Percentiles rank a stretch among this genome's conserved stretches.
phyloP scores from a whole-genome alignment of 2,329 filamentous ascomycete genomes.

The Aspergillus bombycis region DNA sequence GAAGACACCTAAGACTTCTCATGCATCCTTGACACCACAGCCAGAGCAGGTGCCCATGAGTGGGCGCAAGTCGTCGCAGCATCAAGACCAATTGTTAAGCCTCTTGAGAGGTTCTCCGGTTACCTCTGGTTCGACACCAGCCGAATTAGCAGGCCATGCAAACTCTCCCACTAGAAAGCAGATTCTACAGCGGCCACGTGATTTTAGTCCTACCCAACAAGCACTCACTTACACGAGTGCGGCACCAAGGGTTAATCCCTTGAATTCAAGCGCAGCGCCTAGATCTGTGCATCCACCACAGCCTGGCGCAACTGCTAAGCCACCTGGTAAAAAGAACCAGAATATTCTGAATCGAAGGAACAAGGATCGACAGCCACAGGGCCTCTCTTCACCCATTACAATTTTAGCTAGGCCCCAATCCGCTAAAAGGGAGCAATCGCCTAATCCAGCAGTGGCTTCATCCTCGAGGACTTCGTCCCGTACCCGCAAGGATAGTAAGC shows the following conservation, averaged over 20 bases:
- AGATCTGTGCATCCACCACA: conserved; percentile 45
- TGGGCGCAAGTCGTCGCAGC: conserved; percentile 34
- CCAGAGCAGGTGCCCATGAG: conserved; percentile 15
- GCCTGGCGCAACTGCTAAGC: conserved; percentile 38
- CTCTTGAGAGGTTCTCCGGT: conserved; percentile 34
- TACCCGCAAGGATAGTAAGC: conserved; percentile 20
- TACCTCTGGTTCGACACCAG: conserved; percentile 38
- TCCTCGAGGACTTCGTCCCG: conserved; percentile 15
- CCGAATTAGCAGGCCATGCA: conserved; percentile 51
- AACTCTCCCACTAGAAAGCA: conserved; percentile 37
- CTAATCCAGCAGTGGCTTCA: conserved; percentile 8
- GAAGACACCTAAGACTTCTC: conserved; percentile 29
- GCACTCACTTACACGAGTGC: conserved; percentile 19
- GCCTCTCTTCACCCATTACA: conserved; percentile 38
- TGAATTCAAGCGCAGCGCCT: conserved; percentile 44
- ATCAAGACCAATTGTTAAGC: conserved; percentile 42
- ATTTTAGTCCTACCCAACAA: conserved; percentile 18
- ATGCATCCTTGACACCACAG: conserved; percentile 23
- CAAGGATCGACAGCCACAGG: conserved; percentile 25
- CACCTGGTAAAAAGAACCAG: conserved; percentile 26
- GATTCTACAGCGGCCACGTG: conserved; percentile 36
- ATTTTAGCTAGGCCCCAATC: conserved; percentile 41
- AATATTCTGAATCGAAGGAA: conserved; percentile 28
- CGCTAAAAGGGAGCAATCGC: conserved; percentile 30
- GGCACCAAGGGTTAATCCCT: conserved; percentile 16